A percentile compares a stretch with the other conserved stretches of the same genome.
phyloP scores from a whole-genome alignment of 2,329 filamentous ascomycete species.

The Fusarium paranaense region DNA sequence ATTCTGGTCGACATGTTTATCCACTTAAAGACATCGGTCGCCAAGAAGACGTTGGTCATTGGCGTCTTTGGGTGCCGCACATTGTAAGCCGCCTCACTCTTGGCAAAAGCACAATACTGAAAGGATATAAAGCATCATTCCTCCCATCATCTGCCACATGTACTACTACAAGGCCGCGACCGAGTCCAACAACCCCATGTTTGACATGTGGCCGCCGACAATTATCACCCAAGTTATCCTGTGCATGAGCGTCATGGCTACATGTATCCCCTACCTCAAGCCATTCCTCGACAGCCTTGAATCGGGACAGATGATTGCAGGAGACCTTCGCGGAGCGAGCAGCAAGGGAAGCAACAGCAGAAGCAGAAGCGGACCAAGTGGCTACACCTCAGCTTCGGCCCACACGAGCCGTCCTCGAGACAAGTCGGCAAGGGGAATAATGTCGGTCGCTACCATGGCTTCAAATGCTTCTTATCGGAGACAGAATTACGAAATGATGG shows the following conservation, averaged over 20 bases:
- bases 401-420: not conserved
- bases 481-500: conserved; percentile 34
- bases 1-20: conserved; percentile 20
- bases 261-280: conserved; percentile 39
- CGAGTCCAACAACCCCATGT: conserved; percentile 23
- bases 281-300: conserved; percentile 39
- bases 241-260: conserved; percentile 35
- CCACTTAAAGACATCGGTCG: conserved; percentile 7
- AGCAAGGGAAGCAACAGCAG: conserved; percentile 25
- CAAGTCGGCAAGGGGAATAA: not conserved
- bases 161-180: conserved; percentile 23
- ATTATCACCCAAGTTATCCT: conserved; percentile 34
- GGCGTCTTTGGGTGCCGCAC: conserved; percentile 24
- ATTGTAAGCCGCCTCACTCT: conserved; percentile 4
- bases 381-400: conserved; percentile 3
- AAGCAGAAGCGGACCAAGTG: conserved; percentile 15
- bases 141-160: conserved; percentile 35
- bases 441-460: conserved; percentile 9
- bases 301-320: conserved; percentile 35
- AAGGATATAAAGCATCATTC: conserved; percentile 25
- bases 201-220: conserved; percentile 31
- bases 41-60: conserved; percentile 23
- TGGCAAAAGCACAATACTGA: not conserved
- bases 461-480: conserved; percentile 22
- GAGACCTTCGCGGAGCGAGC: conserved; percentile 21